Base-by-base conservation (phyloP, 352 stramenopile genomes). In the Labyrinthula sp. region DNA sequence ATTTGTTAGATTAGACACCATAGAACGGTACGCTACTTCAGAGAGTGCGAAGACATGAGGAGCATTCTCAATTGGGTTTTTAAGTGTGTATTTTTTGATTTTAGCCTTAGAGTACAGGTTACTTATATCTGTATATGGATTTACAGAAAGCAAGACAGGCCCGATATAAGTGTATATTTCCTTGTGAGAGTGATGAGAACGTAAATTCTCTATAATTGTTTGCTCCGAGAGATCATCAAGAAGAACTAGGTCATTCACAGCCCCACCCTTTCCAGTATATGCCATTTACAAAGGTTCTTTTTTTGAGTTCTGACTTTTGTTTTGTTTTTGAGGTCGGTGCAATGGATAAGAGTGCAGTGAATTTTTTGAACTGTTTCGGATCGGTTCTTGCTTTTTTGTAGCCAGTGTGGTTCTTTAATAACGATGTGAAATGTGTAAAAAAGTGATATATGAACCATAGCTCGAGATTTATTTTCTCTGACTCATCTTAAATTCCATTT, bases 161-260 rank as follows among this genome's bases (percentile, higher is more conserved):
- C 61, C 64, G 9, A 75, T 63, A 31, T 46, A 63, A 7, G 82
- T 91, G 65, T 93, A 93, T 47, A 92, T 89, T 54, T 89, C 68
- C 56, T 88, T 79, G 39, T 77, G 68, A 52, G 75, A 73, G 59
- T 91, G 91, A 35, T 79, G 70, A 49, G 14, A 23, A 14, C 15
- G 15, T 24, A 52, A 35, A n/a, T 31, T 24, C 14, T 55, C 4
- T 15, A 54, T 25, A 25, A 52, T 52, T 15, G 23, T 28, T 2
- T 43, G 7, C 43, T 52, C 43, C 22, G 15, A 35, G 31, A 28
- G 35, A 2, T 24, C 23, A 35, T 52, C 43, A 9, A 52, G 43
- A 10, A 52, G 21, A 8, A 52, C 43, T 12, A 52, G 35, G 34
- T 52, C 43, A 68, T 52, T 52, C 34, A 52, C 43, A 15, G 35